Evolutionary conservation across 148 eudicot species (phyloP), one percentile per base, ranked within the genome.

Genomic region (Pouteria glomerata): DNA sequence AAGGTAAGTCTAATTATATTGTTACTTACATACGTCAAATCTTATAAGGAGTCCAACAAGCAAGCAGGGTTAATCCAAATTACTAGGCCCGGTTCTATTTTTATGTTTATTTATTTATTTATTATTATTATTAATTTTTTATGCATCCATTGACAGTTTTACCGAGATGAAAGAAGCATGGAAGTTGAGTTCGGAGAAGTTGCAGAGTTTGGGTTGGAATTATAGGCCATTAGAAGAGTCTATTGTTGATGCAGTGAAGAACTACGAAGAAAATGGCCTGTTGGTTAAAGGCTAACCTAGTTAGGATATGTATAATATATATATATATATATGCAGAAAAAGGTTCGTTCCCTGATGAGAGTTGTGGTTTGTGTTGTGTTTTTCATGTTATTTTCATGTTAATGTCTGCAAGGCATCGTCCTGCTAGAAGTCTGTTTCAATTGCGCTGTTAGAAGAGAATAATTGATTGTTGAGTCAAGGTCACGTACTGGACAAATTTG

Each of bases 201-300:
- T 84, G 74, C 74, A 78, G 68, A 76, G 45, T 27, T 64, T 81
- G 72, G 87, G 87, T n/a, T 78, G 80, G 87, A 70, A 37, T 34
- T 76, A 69, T 48, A 78, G 73, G 72, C 66, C 76, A 44, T 61
- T 84, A 64, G 76, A 78, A 73, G 84, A 84, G 66, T 81, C 80
- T 44, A 71, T 84, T 13, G 68, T 75, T n/a, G 84, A 84, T 63
- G 58, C 78, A 16, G 64, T 84, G 29, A 75, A 84, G 47, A 83
- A 67, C 68, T 83, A 68, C 71, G 77, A 59, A 63, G 50, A 77
- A 39, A 45, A 33, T 23, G 79, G 79, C 11, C 60, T 77, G 39
- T 12, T 77, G 18, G 60, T n/a, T n/a, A n/a, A n/a, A n/a, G n/a
- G n/a, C n/a, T n/a, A n/a, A n/a, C n/a, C n/a, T n/a, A n/a, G n/a